These are phyloP conservation scores for Chlamydomonas reinhardtii DNA, from an alignment of 163 green algal species.

Conservation along the genomic window DNA sequence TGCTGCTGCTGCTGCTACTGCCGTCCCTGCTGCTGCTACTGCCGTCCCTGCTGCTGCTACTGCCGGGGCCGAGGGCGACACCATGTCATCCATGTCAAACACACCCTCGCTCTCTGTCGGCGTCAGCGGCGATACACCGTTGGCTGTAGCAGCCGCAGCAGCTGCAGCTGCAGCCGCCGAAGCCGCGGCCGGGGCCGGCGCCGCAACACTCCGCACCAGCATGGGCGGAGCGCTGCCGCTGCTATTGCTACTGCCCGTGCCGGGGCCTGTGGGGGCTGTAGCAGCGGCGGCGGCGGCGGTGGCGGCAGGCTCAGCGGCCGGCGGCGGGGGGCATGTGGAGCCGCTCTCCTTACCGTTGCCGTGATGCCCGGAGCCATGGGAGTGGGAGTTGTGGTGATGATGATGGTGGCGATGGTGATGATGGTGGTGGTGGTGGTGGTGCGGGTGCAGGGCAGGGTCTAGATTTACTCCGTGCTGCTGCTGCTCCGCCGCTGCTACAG, in stretches of 20 bases:
- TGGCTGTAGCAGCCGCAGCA: background rate
- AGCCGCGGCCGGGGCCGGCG: too few species aligned
- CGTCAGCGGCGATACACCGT: background rate
- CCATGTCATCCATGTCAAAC: conserved; percentile 43
- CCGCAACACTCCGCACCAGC: too few species aligned
- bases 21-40: background rate
- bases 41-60: background rate
- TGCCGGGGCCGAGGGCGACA: background rate
- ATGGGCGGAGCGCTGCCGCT: too few species aligned
- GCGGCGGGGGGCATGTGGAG: background rate
- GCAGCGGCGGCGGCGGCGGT: too few species aligned
- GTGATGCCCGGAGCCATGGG: background rate
- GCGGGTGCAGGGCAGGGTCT: conserved; percentile 25
- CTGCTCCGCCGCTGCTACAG: background rate
- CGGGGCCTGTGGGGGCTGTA: background rate
- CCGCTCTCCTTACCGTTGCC: background rate
- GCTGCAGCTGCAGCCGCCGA: too few species aligned
- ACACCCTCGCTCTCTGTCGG: background rate
- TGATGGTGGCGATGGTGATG: background rate
- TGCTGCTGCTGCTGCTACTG: background rate
- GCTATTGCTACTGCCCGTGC: too few species aligned
- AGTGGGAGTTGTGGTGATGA: background rate
- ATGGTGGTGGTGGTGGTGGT: conserved; percentile 33
- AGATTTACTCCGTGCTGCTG: conserved; percentile 32
- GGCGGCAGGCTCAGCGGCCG: background rate